Evolutionary conservation across 352 stramenopile genomes (phyloP), one percentile per base, ranked within the genome.

Genomic region (Thalassiosira hispida): DNA sequence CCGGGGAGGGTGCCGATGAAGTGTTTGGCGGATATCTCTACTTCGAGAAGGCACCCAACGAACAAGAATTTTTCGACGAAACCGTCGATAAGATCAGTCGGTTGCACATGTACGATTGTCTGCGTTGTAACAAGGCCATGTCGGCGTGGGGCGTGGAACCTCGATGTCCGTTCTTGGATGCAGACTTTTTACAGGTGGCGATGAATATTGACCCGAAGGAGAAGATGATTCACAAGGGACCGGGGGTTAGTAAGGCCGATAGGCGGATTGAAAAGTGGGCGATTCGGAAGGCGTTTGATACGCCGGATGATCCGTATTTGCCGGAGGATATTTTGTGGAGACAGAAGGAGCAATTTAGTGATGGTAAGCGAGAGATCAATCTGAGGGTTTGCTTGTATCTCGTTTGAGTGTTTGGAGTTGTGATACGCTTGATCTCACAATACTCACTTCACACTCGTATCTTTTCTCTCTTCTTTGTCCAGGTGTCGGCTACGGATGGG

Each of bases 271-370:
- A 99, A 86, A 99, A 99, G 94, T 98, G 97, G 89, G 97, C 98
- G 59, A 97, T 99, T 87, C 94, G 97, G 68, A 99, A 99, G 89
- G 97, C 97, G 5, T 99, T 99, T 79, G 94, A 99, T 85, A 97
- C 97, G 61, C 93, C 95, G 23, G 96, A 98, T 77, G 88, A 99
- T 74, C 96, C 96, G 33, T 99, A 99, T 89, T 88, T 99, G 70
- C 97, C 97, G 4, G 79, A 97, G 42, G 91, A 98, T 62, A 98
- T 99, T 75, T 91, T 99, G 69, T 99, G 97, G 97, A 95, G 97
- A 77, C 97, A 99, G 91, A 99, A 99, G 91, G 97, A 99, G 90
- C 97, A 99, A 92, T 99, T 99, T 81, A 98, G 95, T 91, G 97
- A 99, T 80, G 97, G 87, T 91, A 59, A 79, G 84, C n/a, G 29